phyloP scores from a whole-genome alignment of 352 stramenopile species.

The Phytophthora tubulina region DNA sequence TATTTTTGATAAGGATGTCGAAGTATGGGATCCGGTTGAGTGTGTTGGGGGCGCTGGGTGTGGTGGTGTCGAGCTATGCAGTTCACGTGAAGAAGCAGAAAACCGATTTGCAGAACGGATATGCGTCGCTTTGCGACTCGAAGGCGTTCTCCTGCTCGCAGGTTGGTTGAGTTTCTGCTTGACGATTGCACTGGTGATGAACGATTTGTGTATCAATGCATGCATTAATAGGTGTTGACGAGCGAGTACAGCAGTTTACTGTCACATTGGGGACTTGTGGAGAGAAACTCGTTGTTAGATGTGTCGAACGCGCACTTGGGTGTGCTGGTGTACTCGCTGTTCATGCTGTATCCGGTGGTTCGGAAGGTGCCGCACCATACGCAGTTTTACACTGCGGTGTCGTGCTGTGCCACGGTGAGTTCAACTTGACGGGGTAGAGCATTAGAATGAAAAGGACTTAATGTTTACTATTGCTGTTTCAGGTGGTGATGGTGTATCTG shows the following conservation, averaged over 20 bases:
- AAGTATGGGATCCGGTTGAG: constrained; percentile 17
- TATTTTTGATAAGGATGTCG: constrained; percentile 2
- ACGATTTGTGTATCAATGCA: constrained; percentile 1
- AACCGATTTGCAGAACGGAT: constrained; percentile 39
- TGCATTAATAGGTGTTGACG: constrained; percentile 52
- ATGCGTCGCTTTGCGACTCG: constrained; percentile 67
- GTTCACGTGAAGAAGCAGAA: constrained; percentile 65
- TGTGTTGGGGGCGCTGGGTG: constrained; percentile 36
- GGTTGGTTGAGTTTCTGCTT: constrained; percentile 26
- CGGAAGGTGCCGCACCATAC: constrained; percentile 47
- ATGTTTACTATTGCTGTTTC: background rate
- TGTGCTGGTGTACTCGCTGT: constrained; percentile 55
- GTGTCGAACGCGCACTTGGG: constrained; percentile 63
- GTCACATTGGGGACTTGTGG: constrained; percentile 50
- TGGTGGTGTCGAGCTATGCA: constrained; percentile 49
- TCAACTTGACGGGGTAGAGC: background rate
- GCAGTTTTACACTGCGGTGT: constrained; percentile 58
- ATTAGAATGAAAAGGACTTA: background rate
- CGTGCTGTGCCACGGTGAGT: constrained; percentile 46
- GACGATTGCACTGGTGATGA: too few species aligned
- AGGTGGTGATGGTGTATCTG: constrained; percentile 62
- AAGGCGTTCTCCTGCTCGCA: constrained; percentile 65
- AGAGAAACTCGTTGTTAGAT: constrained; percentile 51
- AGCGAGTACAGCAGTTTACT: constrained; percentile 68
- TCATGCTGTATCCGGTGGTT: constrained; percentile 57